phyloP scores from a whole-genome alignment of 805 yeast genomes.

The Candida ficus region DNA sequence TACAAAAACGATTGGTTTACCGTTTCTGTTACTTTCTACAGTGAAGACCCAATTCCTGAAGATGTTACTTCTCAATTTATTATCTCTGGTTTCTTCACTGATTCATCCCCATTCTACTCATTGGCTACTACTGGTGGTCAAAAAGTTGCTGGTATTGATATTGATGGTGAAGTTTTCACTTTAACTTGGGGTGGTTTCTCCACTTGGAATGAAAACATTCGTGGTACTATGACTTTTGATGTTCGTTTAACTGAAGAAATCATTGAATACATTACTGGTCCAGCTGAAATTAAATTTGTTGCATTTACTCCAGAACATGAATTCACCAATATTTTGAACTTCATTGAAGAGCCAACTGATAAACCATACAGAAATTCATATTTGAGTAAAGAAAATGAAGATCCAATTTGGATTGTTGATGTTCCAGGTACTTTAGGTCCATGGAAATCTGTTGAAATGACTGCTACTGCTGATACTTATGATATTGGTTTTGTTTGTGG shows the following conservation, averaged over 20 bases:
- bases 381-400: neutral
- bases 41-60: constrained; percentile 3
- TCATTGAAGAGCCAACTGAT: constrained; percentile 5
- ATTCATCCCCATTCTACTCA: neutral
- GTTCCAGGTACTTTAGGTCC: constrained; percentile 10
- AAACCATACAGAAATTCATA: constrained; percentile 7
- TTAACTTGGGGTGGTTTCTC: constrained; percentile 5
- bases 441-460: constrained; percentile 3
- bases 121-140: neutral
- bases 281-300: constrained; percentile 1
- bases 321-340: neutral
- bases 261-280: neutral
- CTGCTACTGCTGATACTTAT: neutral
- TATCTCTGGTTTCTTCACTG: constrained; percentile 4
- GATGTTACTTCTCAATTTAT: constrained; percentile 6
- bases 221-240: constrained; percentile 6
- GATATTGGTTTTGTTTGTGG: constrained; percentile 4
- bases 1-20: constrained; percentile 6
- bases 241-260: constrained; percentile 1
- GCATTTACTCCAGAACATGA: constrained; percentile 4
- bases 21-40: constrained; percentile 2
- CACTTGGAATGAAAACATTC: constrained; percentile 4
- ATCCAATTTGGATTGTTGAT: constrained; percentile 9
- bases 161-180: neutral
- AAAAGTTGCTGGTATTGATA: neutral